A percentile compares a stretch with the other conserved stretches of the same genome.
phyloP scores from a whole-genome alignment of 768 basidiomycete species.

The Lactifluus volemus region DNA sequence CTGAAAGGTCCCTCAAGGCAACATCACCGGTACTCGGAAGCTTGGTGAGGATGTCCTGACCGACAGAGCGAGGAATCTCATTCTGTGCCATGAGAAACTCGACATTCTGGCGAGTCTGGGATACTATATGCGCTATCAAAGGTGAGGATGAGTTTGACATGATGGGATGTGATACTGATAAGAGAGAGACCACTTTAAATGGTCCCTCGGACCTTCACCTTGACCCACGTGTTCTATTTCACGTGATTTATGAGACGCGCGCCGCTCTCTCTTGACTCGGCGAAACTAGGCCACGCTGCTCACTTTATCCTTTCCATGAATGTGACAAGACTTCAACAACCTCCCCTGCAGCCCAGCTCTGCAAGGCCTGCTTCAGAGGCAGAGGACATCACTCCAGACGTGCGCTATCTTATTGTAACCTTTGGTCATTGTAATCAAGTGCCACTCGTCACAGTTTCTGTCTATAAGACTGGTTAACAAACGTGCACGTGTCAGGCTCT shows the following conservation, averaged over 20 bases:
- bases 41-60: slow-evolving; percentile 31
- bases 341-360: slow-evolving; percentile 2
- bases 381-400: slow-evolving; percentile 18
- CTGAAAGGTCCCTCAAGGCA: slow-evolving; percentile 16
- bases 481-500: slow-evolving; percentile 55
- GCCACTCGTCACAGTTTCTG: slow-evolving; percentile 28
- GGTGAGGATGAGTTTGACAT: slow-evolving; percentile 27
- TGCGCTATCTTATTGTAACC: not conserved
- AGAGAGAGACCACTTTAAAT: not conserved
- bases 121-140: slow-evolving; percentile 45
- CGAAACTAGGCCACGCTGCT: too few relatives aligned
- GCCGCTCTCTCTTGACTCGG: too few relatives aligned
- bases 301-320: slow-evolving; percentile 2
- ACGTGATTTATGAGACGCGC: not conserved
- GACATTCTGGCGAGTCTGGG: slow-evolving; percentile 40
- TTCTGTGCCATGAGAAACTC: slow-evolving; percentile 36
- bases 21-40: slow-evolving; percentile 26
- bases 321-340: slow-evolving; percentile 16
- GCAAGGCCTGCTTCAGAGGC: slow-evolving; percentile 13
- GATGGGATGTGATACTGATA: not conserved
- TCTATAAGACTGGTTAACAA: slow-evolving; percentile 41
- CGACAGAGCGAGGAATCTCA: slow-evolving; percentile 34
- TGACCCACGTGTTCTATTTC: not conserved
- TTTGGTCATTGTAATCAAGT: not conserved
- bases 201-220: too few relatives aligned